Evolutionary conservation across 139 green algal species (phyloP), one percentile per base, ranked within the genome.

Genomic region (Limnomonas spitsbergensis): DNA sequence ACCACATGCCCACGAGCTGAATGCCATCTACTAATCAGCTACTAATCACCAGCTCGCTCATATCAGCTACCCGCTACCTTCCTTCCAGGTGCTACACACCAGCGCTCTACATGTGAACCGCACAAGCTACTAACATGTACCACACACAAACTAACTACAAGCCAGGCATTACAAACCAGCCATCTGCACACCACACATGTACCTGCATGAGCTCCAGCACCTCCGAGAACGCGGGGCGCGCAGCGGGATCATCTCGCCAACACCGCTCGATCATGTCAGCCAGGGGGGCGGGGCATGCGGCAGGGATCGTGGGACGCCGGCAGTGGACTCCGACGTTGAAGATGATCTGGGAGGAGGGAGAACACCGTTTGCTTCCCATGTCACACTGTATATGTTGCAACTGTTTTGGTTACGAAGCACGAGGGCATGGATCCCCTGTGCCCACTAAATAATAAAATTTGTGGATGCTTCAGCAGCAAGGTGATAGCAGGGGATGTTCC

Each of bases 261-360:
- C 92, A 96, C 24, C 78, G 72, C n/a, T 81, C 29, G 9, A 95
- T 88, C 3, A 95, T 79, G 3, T 40, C 40, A 1, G 54, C 75
- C 61, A 95, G 77, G 24, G 37, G 40, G 3, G 78, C 40, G 0
- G 88, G 88, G 47, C 72, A 86, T 53, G 6, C 4, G 34, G 54
- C 32, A 0, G 91, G 91, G 2, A 94, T 78, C 1, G 77, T 81
- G 53, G 88, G 86, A 32, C 90, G 81, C 79, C 90, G 76, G 39
- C 82, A 74, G 68, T 91, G 87, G 67, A 93, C 88, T 0, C 85
- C 85, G 29, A 92, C 87, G 39, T 84, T 78, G 66, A 90, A 94
- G 40, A 93, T 93, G 40, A 93, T 85, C 82, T 87, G 85, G 37
- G n/a, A 29, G 20, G n/a, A 42, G 32, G 20, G 3, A 20, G 20